Conservation (phyloP, 2,329 filamentous ascomycete species). For the Aspergillus sp. region DNA sequence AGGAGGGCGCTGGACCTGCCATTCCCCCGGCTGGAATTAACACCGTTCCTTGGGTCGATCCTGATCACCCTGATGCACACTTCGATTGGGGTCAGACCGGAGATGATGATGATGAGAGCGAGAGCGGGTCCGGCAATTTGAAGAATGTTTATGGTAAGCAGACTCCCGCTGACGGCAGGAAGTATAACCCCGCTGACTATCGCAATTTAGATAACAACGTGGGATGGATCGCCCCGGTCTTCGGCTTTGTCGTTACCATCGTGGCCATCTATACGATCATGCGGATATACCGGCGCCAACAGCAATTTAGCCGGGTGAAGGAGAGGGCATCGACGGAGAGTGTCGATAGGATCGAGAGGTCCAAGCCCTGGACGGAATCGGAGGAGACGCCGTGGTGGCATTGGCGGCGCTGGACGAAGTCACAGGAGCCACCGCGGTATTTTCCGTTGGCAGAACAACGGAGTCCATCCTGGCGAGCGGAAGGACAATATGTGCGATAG, state of each 20-base stretch:
- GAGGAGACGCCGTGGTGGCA: constrained; percentile 33
- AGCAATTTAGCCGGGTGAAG: constrained; percentile 4
- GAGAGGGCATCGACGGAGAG: constrained; percentile 17
- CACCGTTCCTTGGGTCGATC: constrained; percentile 37
- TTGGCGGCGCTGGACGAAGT: constrained; percentile 30
- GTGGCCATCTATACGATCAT: constrained; percentile 14
- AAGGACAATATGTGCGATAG: background rate
- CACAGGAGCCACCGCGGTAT: constrained; percentile 23
- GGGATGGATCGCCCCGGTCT: constrained; percentile 18
- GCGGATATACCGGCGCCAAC: constrained; percentile 15
- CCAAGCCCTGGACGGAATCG: constrained; percentile 16
- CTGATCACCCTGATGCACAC: constrained; percentile 26
- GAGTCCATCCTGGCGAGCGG: background rate
- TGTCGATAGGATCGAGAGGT: constrained; percentile 20
- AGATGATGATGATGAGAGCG: background rate
- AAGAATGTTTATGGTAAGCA: constrained; percentile 16
- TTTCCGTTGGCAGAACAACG: constrained; percentile 28
- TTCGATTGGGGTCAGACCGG: constrained; percentile 19
- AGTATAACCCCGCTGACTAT: background rate
- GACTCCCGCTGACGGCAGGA: background rate
- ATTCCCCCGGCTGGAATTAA: constrained; percentile 35
- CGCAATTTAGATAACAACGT: background rate
- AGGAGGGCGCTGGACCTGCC: constrained; percentile 25
- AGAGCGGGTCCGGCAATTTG: constrained; percentile 1
- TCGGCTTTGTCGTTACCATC: constrained; percentile 12